Evolutionary conservation across 2,329 filamentous ascomycete species (phyloP).

Genomic region (Trichophyton equinum): DNA sequence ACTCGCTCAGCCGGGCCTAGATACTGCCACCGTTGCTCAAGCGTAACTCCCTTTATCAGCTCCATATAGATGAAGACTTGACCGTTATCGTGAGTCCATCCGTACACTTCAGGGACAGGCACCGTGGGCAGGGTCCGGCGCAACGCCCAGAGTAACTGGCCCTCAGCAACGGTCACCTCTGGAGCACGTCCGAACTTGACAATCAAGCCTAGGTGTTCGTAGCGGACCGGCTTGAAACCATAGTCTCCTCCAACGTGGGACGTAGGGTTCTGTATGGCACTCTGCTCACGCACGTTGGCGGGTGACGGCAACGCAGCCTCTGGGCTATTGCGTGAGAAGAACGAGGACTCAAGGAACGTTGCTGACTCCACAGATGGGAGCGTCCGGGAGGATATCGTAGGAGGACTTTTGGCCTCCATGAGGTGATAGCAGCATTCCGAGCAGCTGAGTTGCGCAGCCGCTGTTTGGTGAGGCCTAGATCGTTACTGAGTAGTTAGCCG

Average conservation of each 20-base stretch:
- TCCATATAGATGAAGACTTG: constrained; percentile 25
- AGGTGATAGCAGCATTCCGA: too few species aligned
- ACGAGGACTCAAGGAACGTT: constrained; percentile 3
- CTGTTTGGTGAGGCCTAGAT: too few species aligned
- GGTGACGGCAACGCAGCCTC: constrained; percentile 1
- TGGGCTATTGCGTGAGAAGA: constrained; percentile 1
- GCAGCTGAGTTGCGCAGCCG: too few species aligned
- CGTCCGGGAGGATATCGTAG: not conserved
- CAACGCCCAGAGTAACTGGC: constrained; percentile 16
- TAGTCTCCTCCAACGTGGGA: not conserved
- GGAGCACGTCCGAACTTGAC: constrained; percentile 16
- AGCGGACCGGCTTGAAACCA: constrained; percentile 10
- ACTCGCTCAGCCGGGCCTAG: constrained; percentile 10
- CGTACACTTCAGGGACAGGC: constrained; percentile 27
- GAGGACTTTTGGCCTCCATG: not conserved
- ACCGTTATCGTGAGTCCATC: constrained; percentile 20
- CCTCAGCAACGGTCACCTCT: constrained; percentile 15
- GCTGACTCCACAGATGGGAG: constrained; percentile 1
- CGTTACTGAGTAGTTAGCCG: too few species aligned
- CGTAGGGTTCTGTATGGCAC: not conserved
- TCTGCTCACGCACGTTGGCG: constrained; percentile 3
- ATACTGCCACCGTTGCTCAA: constrained; percentile 17
- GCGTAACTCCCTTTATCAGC: constrained; percentile 18
- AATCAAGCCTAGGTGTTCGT: constrained; percentile 13
- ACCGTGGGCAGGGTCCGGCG: constrained; percentile 15